phyloP scores from a whole-genome alignment of 768 basidiomycete species.

The Cytidiella melzeri region DNA sequence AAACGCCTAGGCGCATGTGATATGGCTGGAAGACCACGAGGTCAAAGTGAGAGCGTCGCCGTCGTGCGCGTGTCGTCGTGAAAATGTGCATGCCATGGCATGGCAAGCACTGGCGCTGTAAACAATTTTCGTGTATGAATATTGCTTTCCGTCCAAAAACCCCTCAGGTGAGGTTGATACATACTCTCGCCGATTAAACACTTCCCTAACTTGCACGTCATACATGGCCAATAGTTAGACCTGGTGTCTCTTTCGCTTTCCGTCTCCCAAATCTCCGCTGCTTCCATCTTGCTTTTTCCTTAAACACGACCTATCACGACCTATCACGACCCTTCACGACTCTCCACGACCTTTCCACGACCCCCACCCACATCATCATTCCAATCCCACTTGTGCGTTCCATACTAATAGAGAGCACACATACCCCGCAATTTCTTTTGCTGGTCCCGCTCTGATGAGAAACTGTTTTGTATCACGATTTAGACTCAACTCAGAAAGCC shows the following conservation, averaged over 20 bases:
- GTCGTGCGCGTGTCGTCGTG: conserved; percentile 1
- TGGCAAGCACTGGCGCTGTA: too few species aligned
- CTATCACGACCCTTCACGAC: conserved; percentile 8
- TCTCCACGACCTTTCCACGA: not conserved
- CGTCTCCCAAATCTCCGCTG: not conserved
- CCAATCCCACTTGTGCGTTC: not conserved
- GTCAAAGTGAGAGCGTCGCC: conserved; percentile 6
- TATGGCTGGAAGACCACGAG: not conserved
- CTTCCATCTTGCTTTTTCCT: not conserved
- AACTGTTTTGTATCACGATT: too few species aligned
- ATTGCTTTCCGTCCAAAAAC: too few species aligned
- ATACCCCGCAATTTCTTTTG: too few species aligned
- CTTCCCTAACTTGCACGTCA: not conserved
- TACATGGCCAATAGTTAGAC: not conserved
- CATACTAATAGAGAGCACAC: too few species aligned
- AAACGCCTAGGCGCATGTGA: not conserved
- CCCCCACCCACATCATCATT: not conserved
- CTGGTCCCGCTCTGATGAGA: too few species aligned
- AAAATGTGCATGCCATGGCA: too few species aligned
- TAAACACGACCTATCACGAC: conserved; percentile 9
- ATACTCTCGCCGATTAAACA: not conserved
- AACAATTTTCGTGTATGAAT: too few species aligned
- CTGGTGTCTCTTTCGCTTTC: not conserved
- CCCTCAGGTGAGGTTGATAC: not conserved
- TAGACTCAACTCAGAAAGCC: too few species aligned